Base-by-base conservation (phyloP, 345 rosid genomes). In the Tarenaya hassleriana region DNA sequence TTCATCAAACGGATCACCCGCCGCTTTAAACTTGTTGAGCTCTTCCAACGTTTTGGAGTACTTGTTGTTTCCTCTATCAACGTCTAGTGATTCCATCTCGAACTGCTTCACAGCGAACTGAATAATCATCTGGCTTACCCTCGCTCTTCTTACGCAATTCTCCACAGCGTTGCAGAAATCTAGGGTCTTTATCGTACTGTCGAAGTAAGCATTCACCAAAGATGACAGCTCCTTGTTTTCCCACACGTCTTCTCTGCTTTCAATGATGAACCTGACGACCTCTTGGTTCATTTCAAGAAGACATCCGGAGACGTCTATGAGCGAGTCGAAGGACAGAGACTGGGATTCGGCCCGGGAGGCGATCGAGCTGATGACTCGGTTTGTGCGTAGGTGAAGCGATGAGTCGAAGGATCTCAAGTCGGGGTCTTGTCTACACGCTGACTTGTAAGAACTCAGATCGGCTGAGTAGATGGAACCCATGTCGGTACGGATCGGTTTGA, bases 221-320 rank as follows among this genome's bases (percentile, higher is more conserved):
- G 60, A 60, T 47, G 47, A 75, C 35, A 86, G 74, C 8, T 75
- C 81, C 13, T 57, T 48, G 55, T 74, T 80, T n/a, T 80, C 74
- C 85, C 80, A 76, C 41, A 80, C 69, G 49, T 80, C 91, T 47
- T 76, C 66, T 69, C 69, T 75, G 77, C 64, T 41, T 24, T 80
- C 71, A 0, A 84, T 67, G 24, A 86, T 84, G 59, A 75, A 59
- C 14, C 63, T 63, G 46, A 68, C 85, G 10, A 71, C 81, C 16
- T 73, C 87, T 67, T 72, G 81, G 72, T 82, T 78, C 73, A 81
- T 71, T 37, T 80, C 85, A 17, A 84, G 85, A 32, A 86, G 75
- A 51, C 73, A 62, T 17, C 47, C 75, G 0, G 77, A 77, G 32
- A 78, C 84, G 60, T 78, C 88, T 55, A 63, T 68, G 67, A 86